Evolutionary conservation across 1,284 basidiomycete genomes (phyloP).

Genomic region (Vanrija sp.): DNA sequence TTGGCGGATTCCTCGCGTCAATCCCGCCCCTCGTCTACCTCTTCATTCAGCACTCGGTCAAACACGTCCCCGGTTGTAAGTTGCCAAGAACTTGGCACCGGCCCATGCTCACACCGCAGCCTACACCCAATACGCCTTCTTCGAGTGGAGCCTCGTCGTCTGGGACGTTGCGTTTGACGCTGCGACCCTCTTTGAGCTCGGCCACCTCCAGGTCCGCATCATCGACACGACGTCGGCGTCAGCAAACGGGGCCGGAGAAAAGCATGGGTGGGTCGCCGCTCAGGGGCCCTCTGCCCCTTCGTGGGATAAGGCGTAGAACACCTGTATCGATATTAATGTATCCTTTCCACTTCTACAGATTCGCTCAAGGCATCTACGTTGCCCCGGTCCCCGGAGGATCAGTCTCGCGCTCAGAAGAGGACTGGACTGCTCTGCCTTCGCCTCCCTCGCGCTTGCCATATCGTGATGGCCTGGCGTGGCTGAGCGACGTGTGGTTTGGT

Average conservation of each 20-base stretch:
- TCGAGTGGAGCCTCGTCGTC: slow-evolving; percentile 80
- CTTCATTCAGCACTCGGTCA: slow-evolving; percentile 77
- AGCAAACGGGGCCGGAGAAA: not conserved
- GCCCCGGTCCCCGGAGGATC: slow-evolving; percentile 3
- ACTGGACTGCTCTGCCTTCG: slow-evolving; percentile 19
- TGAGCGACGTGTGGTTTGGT: slow-evolving; percentile 45
- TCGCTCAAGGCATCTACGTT: slow-evolving; percentile 6
- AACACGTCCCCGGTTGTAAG: slow-evolving; percentile 71
- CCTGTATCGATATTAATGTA: slow-evolving; percentile 4
- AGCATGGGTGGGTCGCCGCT: slow-evolving; percentile 13
- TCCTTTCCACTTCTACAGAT: not conserved
- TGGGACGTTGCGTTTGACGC: slow-evolving; percentile 77
- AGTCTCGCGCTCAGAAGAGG: slow-evolving; percentile 10
- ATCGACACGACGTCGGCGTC: slow-evolving; percentile 15
- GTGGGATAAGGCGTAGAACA: not conserved
- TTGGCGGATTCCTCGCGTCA: slow-evolving; percentile 58
- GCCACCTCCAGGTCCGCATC: slow-evolving; percentile 16
- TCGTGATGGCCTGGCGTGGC: slow-evolving; percentile 24
- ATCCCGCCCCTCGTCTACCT: slow-evolving; percentile 75
- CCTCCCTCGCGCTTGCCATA: slow-evolving; percentile 5
- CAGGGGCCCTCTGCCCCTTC: no score
- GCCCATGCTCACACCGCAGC: slow-evolving; percentile 52
- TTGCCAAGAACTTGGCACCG: slow-evolving; percentile 1
- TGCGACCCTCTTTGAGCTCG: slow-evolving; percentile 61
- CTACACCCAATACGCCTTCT: slow-evolving; percentile 77